These are phyloP conservation scores for Panaeolus papilionaceus DNA, from an alignment of 768 basidiomycete species.

Conservation along the genomic window DNA sequence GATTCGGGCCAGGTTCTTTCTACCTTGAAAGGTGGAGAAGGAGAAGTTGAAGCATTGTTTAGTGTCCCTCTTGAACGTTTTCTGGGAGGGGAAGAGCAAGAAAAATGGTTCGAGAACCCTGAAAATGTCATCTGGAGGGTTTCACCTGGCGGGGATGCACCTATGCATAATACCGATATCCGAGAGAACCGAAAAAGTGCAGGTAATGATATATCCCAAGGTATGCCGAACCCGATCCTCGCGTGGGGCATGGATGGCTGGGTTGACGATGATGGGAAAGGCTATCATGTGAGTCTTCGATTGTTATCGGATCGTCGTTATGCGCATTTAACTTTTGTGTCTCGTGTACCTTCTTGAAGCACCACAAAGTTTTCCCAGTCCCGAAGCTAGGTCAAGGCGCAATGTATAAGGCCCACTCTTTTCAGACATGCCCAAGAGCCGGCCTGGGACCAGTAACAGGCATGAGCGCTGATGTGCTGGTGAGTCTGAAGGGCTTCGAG, in stretches of 20 bases:
- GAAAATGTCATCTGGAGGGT: background rate
- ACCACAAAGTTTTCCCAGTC: conserved; percentile 5
- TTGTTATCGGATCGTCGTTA: too few relatives aligned
- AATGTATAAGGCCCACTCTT: conserved; percentile 5
- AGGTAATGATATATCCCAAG: background rate
- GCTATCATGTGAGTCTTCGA: conserved; percentile 1
- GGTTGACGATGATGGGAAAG: background rate
- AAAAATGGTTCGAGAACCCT: background rate
- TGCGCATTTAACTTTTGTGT: too few relatives aligned
- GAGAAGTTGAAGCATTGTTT: background rate
- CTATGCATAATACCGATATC: background rate
- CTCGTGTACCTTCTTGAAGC: background rate
- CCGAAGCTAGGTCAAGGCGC: background rate
- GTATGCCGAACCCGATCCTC: background rate
- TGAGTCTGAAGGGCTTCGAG: background rate
- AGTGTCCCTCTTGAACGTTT: conserved; percentile 2
- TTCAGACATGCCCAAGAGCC: background rate
- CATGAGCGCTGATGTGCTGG: conserved; percentile 5
- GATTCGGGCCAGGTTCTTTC: background rate
- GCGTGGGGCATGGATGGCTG: background rate
- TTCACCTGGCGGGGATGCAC: background rate
- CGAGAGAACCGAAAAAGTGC: background rate
- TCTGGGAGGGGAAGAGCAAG: background rate
- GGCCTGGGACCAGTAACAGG: background rate
- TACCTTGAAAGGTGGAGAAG: background rate